Evolutionary conservation across 1,284 basidiomycete genomes (phyloP).

Genomic region (Mycena citricolor): DNA sequence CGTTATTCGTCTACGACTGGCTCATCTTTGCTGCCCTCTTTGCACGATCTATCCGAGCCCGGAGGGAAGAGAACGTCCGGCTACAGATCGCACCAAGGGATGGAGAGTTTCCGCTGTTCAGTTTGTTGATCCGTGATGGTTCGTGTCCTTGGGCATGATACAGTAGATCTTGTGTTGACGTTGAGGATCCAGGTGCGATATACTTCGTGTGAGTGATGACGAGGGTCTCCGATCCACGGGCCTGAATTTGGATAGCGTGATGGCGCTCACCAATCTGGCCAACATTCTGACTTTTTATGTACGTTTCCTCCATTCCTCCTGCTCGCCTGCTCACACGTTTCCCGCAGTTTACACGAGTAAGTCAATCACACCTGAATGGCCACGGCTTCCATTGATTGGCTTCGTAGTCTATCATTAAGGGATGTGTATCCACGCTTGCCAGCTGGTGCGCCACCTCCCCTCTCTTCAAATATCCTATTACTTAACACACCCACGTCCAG

Average conservation of each 20-base stretch:
- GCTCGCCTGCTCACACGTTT: no score
- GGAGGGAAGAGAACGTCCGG: slow-evolving; percentile 18
- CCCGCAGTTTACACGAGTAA: no score
- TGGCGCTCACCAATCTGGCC: slow-evolving; percentile 39
- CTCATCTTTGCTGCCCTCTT: slow-evolving; percentile 30
- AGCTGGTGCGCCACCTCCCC: slow-evolving; percentile 34
- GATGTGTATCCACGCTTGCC: slow-evolving; percentile 41
- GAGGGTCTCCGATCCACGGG: no score
- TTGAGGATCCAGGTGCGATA: not conserved
- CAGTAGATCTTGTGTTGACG: not conserved
- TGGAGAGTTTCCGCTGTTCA: slow-evolving; percentile 27
- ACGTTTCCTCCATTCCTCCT: slow-evolving; percentile 23
- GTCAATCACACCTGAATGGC: no score
- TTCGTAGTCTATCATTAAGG: no score
- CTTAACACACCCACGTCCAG: slow-evolving; percentile 14
- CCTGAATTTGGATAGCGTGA: slow-evolving; percentile 38
- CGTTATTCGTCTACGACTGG: slow-evolving; percentile 39
- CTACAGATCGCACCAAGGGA: not conserved
- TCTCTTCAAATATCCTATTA: not conserved
- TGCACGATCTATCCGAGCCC: not conserved
- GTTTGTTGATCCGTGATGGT: slow-evolving; percentile 39
- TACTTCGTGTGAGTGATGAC: slow-evolving; percentile 1
- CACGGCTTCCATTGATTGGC: no score
- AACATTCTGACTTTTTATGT: slow-evolving; percentile 46
- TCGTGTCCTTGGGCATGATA: slow-evolving; percentile 34